These are phyloP conservation scores for Prunus campanulata DNA, from an alignment of 306 rosid genomes.

Conservation along the genomic window DNA sequence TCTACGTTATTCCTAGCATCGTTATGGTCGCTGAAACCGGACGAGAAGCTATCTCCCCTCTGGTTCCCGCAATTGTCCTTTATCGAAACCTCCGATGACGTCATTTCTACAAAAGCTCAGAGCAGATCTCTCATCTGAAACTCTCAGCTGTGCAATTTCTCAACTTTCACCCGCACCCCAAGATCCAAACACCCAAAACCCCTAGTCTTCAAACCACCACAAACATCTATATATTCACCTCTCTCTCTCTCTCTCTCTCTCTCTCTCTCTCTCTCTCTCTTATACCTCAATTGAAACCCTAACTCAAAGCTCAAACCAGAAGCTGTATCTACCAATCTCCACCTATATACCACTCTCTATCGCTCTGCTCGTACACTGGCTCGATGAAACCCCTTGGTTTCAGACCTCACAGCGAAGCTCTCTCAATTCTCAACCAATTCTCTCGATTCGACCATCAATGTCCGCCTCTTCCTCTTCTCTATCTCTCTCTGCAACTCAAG, in stretches of 20 bases:
- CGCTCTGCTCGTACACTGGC: neutral
- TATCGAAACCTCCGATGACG: slow-evolving; percentile 61
- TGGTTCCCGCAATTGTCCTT: slow-evolving; percentile 52
- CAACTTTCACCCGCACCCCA: neutral
- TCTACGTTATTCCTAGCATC: slow-evolving; percentile 31
- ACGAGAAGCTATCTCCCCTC: slow-evolving; percentile 38
- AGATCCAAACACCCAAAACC: neutral
- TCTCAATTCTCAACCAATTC: slow-evolving; percentile 1
- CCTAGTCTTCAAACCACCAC: neutral
- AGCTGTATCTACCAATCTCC: neutral
- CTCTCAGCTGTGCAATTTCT: slow-evolving; percentile 11
- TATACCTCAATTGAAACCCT: slow-evolving; percentile 9
- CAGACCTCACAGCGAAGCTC: neutral
- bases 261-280: neutral
- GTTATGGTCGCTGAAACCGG: slow-evolving; percentile 32
- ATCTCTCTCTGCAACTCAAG: neutral
- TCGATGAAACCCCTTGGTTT: neutral
- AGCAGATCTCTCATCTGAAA: slow-evolving; percentile 66
- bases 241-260: neutral
- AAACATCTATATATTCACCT: neutral
- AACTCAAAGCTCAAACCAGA: slow-evolving; percentile 20
- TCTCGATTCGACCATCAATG: slow-evolving; percentile 10
- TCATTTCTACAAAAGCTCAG: slow-evolving; percentile 46
- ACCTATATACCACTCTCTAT: slow-evolving; percentile 2
- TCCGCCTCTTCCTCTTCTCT: neutral